Conservation (phyloP, 2,329 filamentous ascomycete species). For the Phaeophleospora eucalypticola region DNA sequence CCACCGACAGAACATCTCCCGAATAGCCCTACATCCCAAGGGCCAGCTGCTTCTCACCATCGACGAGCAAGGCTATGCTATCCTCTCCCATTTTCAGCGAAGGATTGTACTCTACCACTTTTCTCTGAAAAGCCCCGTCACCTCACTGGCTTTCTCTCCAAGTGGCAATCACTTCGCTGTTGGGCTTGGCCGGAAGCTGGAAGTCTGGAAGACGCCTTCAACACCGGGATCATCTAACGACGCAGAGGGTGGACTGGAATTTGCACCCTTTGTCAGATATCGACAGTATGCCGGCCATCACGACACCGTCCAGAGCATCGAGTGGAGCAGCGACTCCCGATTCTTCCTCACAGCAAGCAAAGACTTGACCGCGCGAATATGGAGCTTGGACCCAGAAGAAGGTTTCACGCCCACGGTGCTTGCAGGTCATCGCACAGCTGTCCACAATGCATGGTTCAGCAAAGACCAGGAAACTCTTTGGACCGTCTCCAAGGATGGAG, state of each 20-base stretch:
- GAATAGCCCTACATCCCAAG: slow-evolving; percentile 80
- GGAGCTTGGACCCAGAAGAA: slow-evolving; percentile 83
- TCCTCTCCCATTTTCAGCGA: slow-evolving; percentile 83
- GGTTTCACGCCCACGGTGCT: slow-evolving; percentile 86
- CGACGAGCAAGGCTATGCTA: slow-evolving; percentile 90
- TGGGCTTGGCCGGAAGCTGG: slow-evolving; percentile 77
- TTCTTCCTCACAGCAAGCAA: slow-evolving; percentile 93
- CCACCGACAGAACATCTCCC: slow-evolving; percentile 87
- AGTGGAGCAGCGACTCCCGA: slow-evolving; percentile 93
- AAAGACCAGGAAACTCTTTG: slow-evolving; percentile 92
- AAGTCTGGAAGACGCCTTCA: slow-evolving; percentile 94
- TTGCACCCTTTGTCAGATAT: slow-evolving; percentile 89
- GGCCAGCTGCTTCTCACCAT: slow-evolving; percentile 90
- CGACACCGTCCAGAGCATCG: slow-evolving; percentile 76
- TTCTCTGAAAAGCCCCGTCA: slow-evolving; percentile 81
- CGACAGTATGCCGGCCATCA: slow-evolving; percentile 84
- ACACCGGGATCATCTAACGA: slow-evolving; percentile 58
- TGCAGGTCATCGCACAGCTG: slow-evolving; percentile 82
- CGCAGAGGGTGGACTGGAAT: slow-evolving; percentile 80
- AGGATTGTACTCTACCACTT: slow-evolving; percentile 89
- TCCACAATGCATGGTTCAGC: slow-evolving; percentile 96
- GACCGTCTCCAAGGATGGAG: slow-evolving; percentile 95
- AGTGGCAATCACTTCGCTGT: slow-evolving; percentile 89
- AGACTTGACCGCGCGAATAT: slow-evolving; percentile 89
- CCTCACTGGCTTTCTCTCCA: slow-evolving; percentile 83